Base-by-base conservation (phyloP, 2,329 filamentous ascomycete species). In the Apiospora kogelbergensis region DNA sequence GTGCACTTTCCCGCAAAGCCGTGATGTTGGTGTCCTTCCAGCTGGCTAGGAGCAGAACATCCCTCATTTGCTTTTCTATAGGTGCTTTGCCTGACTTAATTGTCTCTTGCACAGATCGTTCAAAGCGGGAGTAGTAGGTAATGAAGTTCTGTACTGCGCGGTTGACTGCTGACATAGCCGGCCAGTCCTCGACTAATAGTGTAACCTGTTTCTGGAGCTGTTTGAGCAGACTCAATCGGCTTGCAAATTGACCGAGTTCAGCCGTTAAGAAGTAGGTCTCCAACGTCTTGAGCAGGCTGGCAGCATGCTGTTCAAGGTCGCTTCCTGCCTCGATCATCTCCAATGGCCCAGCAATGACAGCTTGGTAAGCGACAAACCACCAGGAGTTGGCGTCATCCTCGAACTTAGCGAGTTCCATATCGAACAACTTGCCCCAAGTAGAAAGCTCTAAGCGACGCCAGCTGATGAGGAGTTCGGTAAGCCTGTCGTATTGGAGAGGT, bases 1-100 rank as follows among this genome's bases (percentile, higher is more conserved):
- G 91, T 1, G 96, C 94, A 79, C 95, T 98, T 76, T 98, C 94
- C 73, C 91, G 89, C 20, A 99, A 83, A 0, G 94, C 93, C 64
- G 91, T 91, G 71, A 99, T 97, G 76, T 98, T 99, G 26, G 93
- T 97, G 74, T 99, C 96, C 79, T 97, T 98, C 97, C 97, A 99
- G 79, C 94, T 98, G 9, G 95, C 94, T 74, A 99, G 84, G 67
- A 97, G 89, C 20, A 99, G 87, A n/a, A 98, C 90, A 74, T 98
- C 93, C 78, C 92, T 95, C 86, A 98, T 93, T 69, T 94, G 90
- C 80, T 94, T 97, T 78, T 98, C 95, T n/a, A 98, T 85, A 0
- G 87, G 85, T 7, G 85, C 83, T 68, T 94, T 89, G n/a, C 91
- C 92, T 60, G 88, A 88, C 24, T 82, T 82, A 44, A 98, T 86